A percentile compares a stretch with the other conserved stretches of the same genome.
Evolutionary conservation across 2,329 filamentous ascomycete species (phyloP).

Genomic region (Triangularia setosa): DNA sequence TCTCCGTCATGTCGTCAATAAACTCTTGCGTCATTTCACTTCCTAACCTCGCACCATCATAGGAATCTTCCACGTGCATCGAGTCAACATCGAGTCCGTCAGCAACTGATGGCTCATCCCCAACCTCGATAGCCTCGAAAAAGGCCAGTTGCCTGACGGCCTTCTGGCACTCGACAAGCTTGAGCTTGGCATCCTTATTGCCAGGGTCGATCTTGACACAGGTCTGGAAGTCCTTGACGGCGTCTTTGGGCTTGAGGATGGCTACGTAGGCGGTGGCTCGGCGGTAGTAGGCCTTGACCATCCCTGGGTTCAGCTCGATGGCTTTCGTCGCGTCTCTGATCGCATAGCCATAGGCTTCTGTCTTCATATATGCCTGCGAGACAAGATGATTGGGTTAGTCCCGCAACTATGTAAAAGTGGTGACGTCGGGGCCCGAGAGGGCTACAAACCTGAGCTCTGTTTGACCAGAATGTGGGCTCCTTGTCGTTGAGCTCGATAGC

Average conservation of each 20-base stretch:
- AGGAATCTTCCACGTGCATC: constrained; percentile 76
- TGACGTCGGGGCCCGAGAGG: constrained; percentile 6
- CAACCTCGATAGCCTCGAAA: constrained; percentile 89
- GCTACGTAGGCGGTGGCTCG: constrained; percentile 88
- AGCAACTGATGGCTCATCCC: constrained; percentile 86
- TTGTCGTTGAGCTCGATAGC: constrained; percentile 80
- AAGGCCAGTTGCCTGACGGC: constrained; percentile 90
- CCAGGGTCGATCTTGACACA: constrained; percentile 81
- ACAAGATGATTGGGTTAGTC: constrained; percentile 37
- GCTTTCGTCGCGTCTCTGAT: constrained; percentile 88
- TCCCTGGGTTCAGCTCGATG: constrained; percentile 80
- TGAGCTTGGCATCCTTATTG: constrained; percentile 88
- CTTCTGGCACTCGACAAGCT: constrained; percentile 90
- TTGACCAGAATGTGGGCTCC: constrained; percentile 88
- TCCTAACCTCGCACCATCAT: constrained; percentile 77
- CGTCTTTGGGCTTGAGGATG: constrained; percentile 83
- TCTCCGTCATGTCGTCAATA: constrained; percentile 92
- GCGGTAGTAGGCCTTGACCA: constrained; percentile 95
- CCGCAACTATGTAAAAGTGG: constrained; percentile 35
- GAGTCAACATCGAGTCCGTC: constrained; percentile 84
- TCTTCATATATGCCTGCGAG: constrained; percentile 81
- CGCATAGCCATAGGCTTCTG: constrained; percentile 91
- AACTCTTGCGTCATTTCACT: constrained; percentile 93
- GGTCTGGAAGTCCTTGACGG: constrained; percentile 85
- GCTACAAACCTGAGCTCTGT: constrained; percentile 78